A percentile compares a stretch with the other conserved stretches of the same genome.
phyloP scores from a whole-genome alignment of 2,329 filamentous ascomycete genomes.

The Gyromitra esculenta region DNA sequence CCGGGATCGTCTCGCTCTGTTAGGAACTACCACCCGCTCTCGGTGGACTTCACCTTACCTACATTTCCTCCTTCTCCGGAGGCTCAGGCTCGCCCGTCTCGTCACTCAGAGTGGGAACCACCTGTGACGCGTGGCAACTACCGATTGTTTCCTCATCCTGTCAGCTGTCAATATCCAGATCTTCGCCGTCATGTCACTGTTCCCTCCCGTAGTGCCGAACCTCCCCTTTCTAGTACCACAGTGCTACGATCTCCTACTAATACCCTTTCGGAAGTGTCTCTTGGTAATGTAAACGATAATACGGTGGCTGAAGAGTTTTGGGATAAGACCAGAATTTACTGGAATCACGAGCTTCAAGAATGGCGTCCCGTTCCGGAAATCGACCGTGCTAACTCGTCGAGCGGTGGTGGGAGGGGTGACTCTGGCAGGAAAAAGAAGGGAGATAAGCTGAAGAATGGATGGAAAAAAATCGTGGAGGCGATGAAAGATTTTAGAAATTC shows the following conservation, averaged over 20 bases:
- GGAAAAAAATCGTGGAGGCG: background rate
- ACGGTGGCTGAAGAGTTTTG: background rate
- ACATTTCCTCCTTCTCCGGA: background rate
- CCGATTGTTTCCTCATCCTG: background rate
- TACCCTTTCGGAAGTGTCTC: background rate
- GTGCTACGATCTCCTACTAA: background rate
- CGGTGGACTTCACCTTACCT: too few species aligned
- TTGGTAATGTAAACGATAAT: background rate
- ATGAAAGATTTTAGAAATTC: background rate
- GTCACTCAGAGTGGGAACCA: too few species aligned
- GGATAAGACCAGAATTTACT: background rate
- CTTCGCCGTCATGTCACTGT: background rate
- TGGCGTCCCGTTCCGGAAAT: constrained; percentile 1
- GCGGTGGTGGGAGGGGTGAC: background rate
- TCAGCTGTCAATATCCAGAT: background rate
- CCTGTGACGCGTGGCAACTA: background rate
- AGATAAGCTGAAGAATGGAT: background rate
- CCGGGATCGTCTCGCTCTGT: background rate
- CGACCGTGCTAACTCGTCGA: background rate
- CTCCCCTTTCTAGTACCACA: background rate
- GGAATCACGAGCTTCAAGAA: background rate
- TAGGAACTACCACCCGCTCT: background rate
- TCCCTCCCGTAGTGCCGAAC: background rate
- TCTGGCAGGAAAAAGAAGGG: background rate
- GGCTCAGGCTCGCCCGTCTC: too few species aligned